phyloP scores from a whole-genome alignment of 225 moss, liverwort and hornwort genomes.

The Takakia lepidozioides region DNA sequence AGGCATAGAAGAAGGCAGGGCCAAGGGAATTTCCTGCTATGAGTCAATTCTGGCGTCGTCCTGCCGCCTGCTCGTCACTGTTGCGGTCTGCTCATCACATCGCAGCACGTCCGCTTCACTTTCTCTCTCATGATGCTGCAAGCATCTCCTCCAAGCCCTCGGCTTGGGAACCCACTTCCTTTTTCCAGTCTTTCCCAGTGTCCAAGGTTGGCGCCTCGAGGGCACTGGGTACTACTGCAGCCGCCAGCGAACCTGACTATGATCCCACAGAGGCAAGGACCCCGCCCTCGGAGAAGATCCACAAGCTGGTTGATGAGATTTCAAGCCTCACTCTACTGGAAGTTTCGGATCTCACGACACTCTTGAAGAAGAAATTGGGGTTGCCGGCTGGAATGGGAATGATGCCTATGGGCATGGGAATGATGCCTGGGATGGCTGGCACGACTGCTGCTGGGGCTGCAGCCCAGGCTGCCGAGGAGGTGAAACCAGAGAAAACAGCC shows the following conservation, averaged over 20 bases:
- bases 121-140: slow-evolving; percentile 10
- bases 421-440: slow-evolving; percentile 38
- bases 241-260: slow-evolving; percentile 69
- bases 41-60: slow-evolving; percentile 46
- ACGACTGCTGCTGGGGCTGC: slow-evolving; percentile 16
- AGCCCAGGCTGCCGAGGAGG: slow-evolving; percentile 37
- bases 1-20: too few species aligned
- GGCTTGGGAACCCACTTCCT: too few species aligned
- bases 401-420: slow-evolving; percentile 82
- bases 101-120: slow-evolving; percentile 9
- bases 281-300: slow-evolving; percentile 86
- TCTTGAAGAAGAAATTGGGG: slow-evolving; percentile 92
- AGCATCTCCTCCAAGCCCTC: slow-evolving; percentile 12
- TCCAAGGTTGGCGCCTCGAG: slow-evolving; percentile 21
- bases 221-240: slow-evolving; percentile 48
- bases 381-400: slow-evolving; percentile 78
- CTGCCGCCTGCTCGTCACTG: slow-evolving; percentile 26
- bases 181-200: too few species aligned
- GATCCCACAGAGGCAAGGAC: slow-evolving; percentile 75
- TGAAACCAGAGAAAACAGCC: slow-evolving; percentile 82
- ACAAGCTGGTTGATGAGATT: slow-evolving; percentile 85
- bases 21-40: slow-evolving; percentile 15
- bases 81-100: slow-evolving; percentile 15
- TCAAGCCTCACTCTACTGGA: slow-evolving; percentile 82
- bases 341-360: slow-evolving; percentile 84